These are phyloP conservation scores for Aspergillus pseudoviridinutans DNA, from an alignment of 2,329 filamentous ascomycete species.

Conservation along the genomic window DNA sequence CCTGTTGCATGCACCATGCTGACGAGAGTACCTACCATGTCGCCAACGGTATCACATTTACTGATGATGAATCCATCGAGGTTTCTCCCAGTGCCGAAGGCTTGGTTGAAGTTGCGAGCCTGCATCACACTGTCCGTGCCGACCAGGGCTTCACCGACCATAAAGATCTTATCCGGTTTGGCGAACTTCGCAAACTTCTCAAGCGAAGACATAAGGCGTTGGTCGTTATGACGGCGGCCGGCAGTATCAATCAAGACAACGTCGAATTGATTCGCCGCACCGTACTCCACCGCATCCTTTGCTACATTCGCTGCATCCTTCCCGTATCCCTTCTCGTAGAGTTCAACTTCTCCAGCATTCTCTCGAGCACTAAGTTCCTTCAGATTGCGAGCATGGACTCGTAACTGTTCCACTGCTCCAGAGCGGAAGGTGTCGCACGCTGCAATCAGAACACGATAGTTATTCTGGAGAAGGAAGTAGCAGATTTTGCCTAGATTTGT, in stretches of 20 bases:
- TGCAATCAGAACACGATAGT: conserved; percentile 89
- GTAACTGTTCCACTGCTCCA: conserved; percentile 92
- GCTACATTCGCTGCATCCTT: conserved; percentile 96
- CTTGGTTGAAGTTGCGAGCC: conserved; percentile 91
- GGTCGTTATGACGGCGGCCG: conserved; percentile 90
- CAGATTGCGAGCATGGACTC: conserved; percentile 90
- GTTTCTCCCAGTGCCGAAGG: conserved; percentile 74
- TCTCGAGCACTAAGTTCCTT: conserved; percentile 83
- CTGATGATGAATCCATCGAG: conserved; percentile 97
- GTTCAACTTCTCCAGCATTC: conserved; percentile 72
- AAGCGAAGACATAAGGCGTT: conserved; percentile 89
- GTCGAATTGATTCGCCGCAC: conserved; percentile 71
- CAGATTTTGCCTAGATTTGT: conserved; percentile 97
- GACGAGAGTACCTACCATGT: conserved; percentile 94
- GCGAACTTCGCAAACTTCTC: conserved; percentile 98
- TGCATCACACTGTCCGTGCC: conserved; percentile 94
- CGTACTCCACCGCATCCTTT: conserved; percentile 84
- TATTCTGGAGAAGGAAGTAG: conserved; percentile 96
- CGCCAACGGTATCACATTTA: conserved; percentile 98
- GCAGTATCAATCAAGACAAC: conserved; percentile 97
- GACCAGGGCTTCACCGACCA: conserved; percentile 91
- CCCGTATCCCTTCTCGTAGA: conserved; percentile 96
- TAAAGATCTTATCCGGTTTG: conserved; percentile 95
- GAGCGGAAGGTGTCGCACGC: conserved; percentile 97
- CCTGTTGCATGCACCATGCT: conserved; percentile 97